Evolutionary conservation across 164 flowering plant genomes (phyloP).

Genomic region (Macadamia tetraphylla): DNA sequence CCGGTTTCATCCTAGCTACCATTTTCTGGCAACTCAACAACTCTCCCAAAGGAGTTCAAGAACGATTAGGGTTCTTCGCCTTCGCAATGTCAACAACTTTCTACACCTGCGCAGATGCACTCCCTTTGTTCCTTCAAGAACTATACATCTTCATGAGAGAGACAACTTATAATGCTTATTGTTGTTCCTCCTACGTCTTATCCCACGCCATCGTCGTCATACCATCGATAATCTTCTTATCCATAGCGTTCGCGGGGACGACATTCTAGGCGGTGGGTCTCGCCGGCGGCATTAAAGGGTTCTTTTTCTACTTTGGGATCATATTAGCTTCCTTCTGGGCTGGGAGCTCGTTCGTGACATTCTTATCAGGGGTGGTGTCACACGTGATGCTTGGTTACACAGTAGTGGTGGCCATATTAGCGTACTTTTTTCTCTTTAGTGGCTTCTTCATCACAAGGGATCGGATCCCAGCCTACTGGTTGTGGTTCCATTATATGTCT

Average conservation of each 20-base stretch:
- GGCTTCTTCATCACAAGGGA: constrained; percentile 82
- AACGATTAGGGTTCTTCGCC: constrained; percentile 85
- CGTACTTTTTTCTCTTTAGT: constrained; percentile 83
- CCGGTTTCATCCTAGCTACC: constrained; percentile 84
- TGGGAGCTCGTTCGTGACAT: constrained; percentile 87
- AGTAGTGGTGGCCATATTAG: constrained; percentile 67
- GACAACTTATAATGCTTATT: constrained; percentile 89
- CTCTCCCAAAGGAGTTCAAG: constrained; percentile 83
- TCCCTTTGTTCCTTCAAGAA: constrained; percentile 87
- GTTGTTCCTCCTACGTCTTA: too few species aligned
- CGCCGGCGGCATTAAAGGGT: constrained; percentile 63
- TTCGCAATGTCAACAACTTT: constrained; percentile 96
- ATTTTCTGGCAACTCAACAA: constrained; percentile 72
- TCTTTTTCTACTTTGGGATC: constrained; percentile 55
- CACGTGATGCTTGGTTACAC: constrained; percentile 82
- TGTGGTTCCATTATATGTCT: constrained; percentile 91
- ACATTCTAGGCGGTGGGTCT: constrained; percentile 73
- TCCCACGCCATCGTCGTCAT: constrained; percentile 59
- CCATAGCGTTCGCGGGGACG: constrained; percentile 54
- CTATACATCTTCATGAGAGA: constrained; percentile 94
- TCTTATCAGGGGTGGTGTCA: constrained; percentile 78
- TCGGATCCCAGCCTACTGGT: constrained; percentile 77
- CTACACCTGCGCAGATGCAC: constrained; percentile 94
- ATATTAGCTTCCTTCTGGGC: constrained; percentile 85
- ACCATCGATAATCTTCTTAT: constrained; percentile 59